Evolutionary conservation across 2,329 filamentous ascomycete genomes (phyloP).

Genomic region (Ceratocystis papillata): DNA sequence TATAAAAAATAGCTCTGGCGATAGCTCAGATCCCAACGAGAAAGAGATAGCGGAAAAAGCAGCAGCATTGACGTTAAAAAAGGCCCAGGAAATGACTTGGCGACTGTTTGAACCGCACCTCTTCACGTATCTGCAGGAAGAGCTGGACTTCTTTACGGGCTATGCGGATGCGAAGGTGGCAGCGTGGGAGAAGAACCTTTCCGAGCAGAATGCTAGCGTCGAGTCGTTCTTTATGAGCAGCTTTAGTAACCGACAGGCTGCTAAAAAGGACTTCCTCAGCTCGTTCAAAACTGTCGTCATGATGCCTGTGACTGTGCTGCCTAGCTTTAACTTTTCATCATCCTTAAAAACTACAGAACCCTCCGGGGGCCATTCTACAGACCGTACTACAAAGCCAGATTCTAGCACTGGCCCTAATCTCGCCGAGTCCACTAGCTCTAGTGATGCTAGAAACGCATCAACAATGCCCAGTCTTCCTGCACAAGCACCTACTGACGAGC

Average conservation of each 20-base stretch:
- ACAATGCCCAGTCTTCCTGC: constrained; percentile 31
- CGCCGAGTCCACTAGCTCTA: background rate
- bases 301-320: constrained; percentile 91
- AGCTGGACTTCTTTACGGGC: constrained; percentile 72
- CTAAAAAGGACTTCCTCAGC: constrained; percentile 90
- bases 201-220: constrained; percentile 77
- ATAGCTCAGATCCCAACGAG: background rate
- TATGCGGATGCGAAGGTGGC: constrained; percentile 66
- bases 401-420: background rate
- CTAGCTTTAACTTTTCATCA: constrained; percentile 37
- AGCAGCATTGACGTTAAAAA: constrained; percentile 31
- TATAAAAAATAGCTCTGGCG: background rate
- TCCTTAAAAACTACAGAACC: constrained; percentile 9
- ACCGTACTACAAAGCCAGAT: background rate
- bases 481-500: constrained; percentile 75
- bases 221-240: constrained; percentile 96
- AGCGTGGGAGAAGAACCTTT: constrained; percentile 83
- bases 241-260: constrained; percentile 73
- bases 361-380: background rate
- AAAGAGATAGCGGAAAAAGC: background rate
- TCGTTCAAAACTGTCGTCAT: constrained; percentile 98
- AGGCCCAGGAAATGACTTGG: constrained; percentile 56
- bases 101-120: constrained; percentile 82
- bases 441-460: background rate
- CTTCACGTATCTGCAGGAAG: constrained; percentile 86